Conservation (phyloP, 805 yeast genomes). For the Lipomyces anomalus region DNA sequence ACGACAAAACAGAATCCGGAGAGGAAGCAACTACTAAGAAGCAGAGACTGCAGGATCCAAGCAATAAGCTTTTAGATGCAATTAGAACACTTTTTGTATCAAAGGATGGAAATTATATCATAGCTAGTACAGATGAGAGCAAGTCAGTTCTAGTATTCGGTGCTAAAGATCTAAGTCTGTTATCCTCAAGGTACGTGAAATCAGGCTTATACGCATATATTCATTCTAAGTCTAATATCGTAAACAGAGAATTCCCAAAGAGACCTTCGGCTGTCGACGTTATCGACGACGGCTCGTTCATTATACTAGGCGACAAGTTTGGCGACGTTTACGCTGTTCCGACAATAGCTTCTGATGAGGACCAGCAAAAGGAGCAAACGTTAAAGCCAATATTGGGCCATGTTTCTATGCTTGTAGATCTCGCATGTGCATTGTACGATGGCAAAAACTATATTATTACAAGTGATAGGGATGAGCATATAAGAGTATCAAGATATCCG, state of each 20-base stretch:
- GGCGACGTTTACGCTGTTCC: constrained; percentile 81
- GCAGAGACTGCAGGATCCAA: constrained; percentile 54
- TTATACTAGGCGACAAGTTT: constrained; percentile 86
- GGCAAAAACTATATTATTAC: constrained; percentile 56
- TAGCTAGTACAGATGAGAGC: constrained; percentile 75
- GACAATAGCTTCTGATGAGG: constrained; percentile 34
- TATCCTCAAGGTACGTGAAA: constrained; percentile 3
- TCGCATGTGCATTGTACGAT: constrained; percentile 41
- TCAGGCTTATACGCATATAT: background rate
- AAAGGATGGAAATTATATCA: constrained; percentile 48
- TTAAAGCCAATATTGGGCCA: constrained; percentile 81
- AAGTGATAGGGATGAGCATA: constrained; percentile 94
- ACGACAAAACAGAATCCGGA: background rate
- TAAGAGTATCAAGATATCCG: constrained; percentile 76
- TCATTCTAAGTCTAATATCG: background rate
- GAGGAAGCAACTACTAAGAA: constrained; percentile 11
- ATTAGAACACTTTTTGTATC: constrained; percentile 58
- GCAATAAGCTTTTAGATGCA: constrained; percentile 22
- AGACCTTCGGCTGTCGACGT: constrained; percentile 82
- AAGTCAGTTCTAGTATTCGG: constrained; percentile 67
- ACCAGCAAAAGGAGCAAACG: constrained; percentile 27
- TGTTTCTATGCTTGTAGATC: constrained; percentile 89
- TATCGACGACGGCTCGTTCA: constrained; percentile 43
- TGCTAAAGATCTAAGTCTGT: constrained; percentile 10
- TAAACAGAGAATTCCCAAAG: constrained; percentile 74